A percentile compares a stretch with the other conserved stretches of the same genome.
These are phyloP conservation scores for Coniosporium apollinis DNA, from an alignment of 495 filamentous ascomycete genomes.

Conservation along the genomic window DNA sequence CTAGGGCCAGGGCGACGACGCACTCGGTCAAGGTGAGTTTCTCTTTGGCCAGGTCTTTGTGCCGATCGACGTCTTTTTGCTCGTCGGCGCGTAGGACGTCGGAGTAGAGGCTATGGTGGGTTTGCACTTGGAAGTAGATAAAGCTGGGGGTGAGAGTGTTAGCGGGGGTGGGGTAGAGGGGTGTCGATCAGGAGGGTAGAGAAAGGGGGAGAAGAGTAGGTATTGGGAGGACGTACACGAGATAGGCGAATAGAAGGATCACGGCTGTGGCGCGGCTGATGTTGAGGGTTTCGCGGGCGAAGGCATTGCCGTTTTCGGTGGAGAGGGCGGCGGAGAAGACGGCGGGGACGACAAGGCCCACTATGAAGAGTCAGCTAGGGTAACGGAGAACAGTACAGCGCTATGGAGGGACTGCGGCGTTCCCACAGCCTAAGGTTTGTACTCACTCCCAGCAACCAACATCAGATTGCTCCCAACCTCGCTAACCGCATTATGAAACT, in stretches of 20 bases:
- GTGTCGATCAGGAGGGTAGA: too few species aligned
- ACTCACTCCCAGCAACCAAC: slow-evolving; percentile 43
- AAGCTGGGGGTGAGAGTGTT: slow-evolving; percentile 32
- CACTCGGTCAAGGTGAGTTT: slow-evolving; percentile 73
- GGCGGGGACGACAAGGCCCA: slow-evolving; percentile 69
- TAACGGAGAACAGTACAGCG: not conserved
- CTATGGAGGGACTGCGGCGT: not conserved
- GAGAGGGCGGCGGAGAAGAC: slow-evolving; percentile 52
- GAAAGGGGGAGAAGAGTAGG: slow-evolving; percentile 6
- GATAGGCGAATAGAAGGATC: slow-evolving; percentile 62
- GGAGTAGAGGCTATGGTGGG: slow-evolving; percentile 68
- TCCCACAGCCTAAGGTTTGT: not conserved
- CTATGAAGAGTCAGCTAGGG: slow-evolving; percentile 8
- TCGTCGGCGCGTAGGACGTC: slow-evolving; percentile 57
- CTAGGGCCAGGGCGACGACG: slow-evolving; percentile 44
- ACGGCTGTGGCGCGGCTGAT: slow-evolving; percentile 65
- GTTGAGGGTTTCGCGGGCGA: slow-evolving; percentile 35
- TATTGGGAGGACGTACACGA: slow-evolving; percentile 32
- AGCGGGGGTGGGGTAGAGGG: not conserved
- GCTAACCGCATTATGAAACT: slow-evolving; percentile 12
- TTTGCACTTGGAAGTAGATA: slow-evolving; percentile 64
- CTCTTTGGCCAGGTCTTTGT: slow-evolving; percentile 41
- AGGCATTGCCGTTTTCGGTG: slow-evolving; percentile 17
- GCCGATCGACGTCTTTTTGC: slow-evolving; percentile 46
- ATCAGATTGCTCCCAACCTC: slow-evolving; percentile 40